phyloP scores from a whole-genome alignment of 768 basidiomycete genomes.

The Termitomyces heimii region DNA sequence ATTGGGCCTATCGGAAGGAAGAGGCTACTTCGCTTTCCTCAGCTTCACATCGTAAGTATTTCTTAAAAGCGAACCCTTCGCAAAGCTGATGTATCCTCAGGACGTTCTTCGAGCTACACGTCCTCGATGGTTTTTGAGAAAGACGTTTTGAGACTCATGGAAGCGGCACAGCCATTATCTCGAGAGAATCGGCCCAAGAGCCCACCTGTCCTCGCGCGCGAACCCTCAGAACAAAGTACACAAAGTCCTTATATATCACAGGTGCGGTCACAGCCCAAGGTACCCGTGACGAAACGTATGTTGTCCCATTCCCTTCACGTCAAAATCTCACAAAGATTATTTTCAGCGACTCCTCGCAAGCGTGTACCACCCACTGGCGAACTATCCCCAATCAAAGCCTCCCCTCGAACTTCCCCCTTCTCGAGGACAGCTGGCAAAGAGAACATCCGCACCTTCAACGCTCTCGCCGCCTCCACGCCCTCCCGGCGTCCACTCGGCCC shows the following conservation, averaged over 20 bases:
- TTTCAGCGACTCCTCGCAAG: constrained; percentile 29
- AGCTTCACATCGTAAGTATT: constrained; percentile 36
- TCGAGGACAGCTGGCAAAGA: constrained; percentile 30
- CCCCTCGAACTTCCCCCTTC: constrained; percentile 36
- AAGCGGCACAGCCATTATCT: constrained; percentile 27
- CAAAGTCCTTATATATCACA: constrained; percentile 16
- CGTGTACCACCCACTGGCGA: constrained; percentile 29
- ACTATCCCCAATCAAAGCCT: constrained; percentile 50
- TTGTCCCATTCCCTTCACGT: background rate
- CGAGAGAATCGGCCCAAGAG: constrained; percentile 19
- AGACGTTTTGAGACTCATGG: constrained; percentile 35
- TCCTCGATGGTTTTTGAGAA: constrained; percentile 46
- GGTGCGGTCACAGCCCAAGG: constrained; percentile 41
- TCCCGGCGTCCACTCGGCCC: constrained; percentile 27
- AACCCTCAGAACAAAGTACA: constrained; percentile 7
- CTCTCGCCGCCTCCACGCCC: constrained; percentile 13
- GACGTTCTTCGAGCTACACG: constrained; percentile 41
- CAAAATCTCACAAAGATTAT: constrained; percentile 1
- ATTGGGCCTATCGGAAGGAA: constrained; percentile 44
- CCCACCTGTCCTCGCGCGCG: constrained; percentile 22
- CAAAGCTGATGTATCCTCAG: constrained; percentile 19
- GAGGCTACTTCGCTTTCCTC: constrained; percentile 3
- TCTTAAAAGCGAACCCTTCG: background rate
- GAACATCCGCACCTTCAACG: constrained; percentile 29
- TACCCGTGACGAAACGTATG: constrained; percentile 31